Base-by-base conservation (phyloP, 805 yeast species). In the Cyberlindnera mrakii region DNA sequence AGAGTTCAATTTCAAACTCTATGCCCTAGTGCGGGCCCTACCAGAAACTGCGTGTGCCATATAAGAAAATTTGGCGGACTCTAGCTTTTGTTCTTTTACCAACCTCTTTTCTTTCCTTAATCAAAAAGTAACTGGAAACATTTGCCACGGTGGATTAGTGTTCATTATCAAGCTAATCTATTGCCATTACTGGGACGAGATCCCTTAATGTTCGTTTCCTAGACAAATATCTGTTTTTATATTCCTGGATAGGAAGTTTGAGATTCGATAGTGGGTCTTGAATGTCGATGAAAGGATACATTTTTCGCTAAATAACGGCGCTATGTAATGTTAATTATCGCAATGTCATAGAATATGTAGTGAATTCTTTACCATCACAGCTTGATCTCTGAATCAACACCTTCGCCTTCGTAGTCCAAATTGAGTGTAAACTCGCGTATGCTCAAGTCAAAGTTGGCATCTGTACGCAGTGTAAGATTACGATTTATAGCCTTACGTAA, bases 401-500 rank as follows among this genome's bases (percentile, higher is more conserved):
- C 76, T 9, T 54, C 46, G 1, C 82, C 82, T 9, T 60, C 57
- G 54, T 77, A 78, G 30, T 68, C 55, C 39, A 78, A 49, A 17
- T 67, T 68, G 33, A 72, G 48, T 9, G 58, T 54, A 51, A 69
- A 75, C 33, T 63, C 48, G 17, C 64, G 77, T 6, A 79, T 37
- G 10, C 42, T 48, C 2, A 75, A 58, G 10, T 59, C 58, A 46
- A 78, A 60, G 27, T 66, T 58, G 0, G 81, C 78, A 30, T 55
- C 52, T 1, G 75, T 72, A 35, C 73, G 71, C 17, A 78, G 69
- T 5, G 62, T 59, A 31, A 80, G 61, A 20, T 72, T 66, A 6
- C 80, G 78, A 49, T 75, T 71, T 25, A 78, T 39, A 0, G 80
- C 79, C 45, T 66, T 67, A 35, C 71, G 64, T 25, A 80, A 55